A percentile compares a stretch with the other conserved stretches of the same genome.
These are phyloP conservation scores for Aspergillus baeticus DNA, from an alignment of 495 filamentous ascomycete genomes.

Conservation along the genomic window DNA sequence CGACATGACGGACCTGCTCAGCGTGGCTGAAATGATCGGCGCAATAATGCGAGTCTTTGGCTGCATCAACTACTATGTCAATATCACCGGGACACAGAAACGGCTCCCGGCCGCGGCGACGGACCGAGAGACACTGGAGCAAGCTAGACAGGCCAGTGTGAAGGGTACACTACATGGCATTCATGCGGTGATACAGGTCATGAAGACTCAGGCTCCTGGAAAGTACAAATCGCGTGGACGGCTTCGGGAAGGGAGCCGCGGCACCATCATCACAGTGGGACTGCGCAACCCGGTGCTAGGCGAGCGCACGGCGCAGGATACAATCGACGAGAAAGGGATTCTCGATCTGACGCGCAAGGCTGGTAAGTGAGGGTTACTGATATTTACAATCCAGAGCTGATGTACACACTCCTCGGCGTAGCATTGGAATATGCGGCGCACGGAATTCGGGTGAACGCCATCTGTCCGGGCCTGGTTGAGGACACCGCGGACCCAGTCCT, in stretches of 20 bases:
- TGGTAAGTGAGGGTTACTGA: not conserved
- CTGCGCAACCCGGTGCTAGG: not conserved
- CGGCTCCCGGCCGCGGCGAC: not conserved
- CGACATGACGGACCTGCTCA: not conserved
- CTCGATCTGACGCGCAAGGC: not conserved
- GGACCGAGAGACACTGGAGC: not conserved
- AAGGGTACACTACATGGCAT: not conserved
- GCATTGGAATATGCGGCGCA: conserved; percentile 2
- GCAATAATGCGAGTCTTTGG: conserved; percentile 1
- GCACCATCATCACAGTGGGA: conserved; percentile 3
- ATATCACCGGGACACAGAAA: not conserved
- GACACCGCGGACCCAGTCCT: not conserved
- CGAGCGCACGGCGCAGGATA: not conserved
- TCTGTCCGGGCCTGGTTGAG: not conserved
- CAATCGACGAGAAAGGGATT: not conserved
- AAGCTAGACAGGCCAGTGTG: not conserved
- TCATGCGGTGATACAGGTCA: not conserved
- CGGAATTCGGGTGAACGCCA: conserved; percentile 1
- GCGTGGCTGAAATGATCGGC: not conserved
- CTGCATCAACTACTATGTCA: conserved; percentile 12
- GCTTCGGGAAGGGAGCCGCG: not conserved
- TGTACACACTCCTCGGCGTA: not conserved
- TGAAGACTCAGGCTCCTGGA: not conserved
- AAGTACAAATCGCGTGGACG: not conserved
- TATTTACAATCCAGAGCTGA: not conserved